Evolutionary conservation across 495 filamentous ascomycete genomes (phyloP).

Genomic region (Sabuloglossum arenarium): DNA sequence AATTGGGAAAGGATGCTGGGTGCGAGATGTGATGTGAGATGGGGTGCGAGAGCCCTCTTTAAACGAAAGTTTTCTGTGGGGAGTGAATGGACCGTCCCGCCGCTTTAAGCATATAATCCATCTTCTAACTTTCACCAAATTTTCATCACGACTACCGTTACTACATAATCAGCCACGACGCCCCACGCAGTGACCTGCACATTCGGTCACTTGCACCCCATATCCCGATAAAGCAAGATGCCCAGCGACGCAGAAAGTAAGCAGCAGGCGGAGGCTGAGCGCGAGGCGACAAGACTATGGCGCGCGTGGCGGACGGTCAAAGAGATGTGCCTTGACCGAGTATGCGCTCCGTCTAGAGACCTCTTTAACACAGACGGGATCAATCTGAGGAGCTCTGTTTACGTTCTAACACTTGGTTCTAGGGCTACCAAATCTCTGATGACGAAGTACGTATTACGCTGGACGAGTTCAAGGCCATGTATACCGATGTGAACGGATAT

Average conservation of each 20-base stretch:
- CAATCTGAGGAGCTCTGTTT: background rate
- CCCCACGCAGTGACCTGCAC: background rate
- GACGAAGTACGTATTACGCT: slow-evolving; percentile 72
- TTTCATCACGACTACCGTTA: background rate
- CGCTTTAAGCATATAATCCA: background rate
- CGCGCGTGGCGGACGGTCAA: slow-evolving; percentile 72
- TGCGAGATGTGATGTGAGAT: background rate
- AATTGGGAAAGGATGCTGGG: background rate
- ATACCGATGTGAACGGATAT: slow-evolving; percentile 42
- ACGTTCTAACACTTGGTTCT: background rate
- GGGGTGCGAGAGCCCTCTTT: background rate
- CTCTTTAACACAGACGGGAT: background rate
- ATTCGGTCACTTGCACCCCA: too few relatives aligned
- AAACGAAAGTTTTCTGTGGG: background rate
- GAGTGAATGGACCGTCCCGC: background rate
- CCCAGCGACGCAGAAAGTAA: background rate
- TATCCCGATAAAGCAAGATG: background rate
- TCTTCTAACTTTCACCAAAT: background rate
- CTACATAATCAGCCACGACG: background rate
- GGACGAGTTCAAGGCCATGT: slow-evolving; percentile 47
- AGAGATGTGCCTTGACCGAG: slow-evolving; percentile 70
- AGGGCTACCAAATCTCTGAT: slow-evolving; percentile 87
- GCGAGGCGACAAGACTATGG: slow-evolving; percentile 57
- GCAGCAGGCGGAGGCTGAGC: slow-evolving; percentile 31
- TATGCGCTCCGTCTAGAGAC: slow-evolving; percentile 19